phyloP scores from a whole-genome alignment of 495 filamentous ascomycete species.

The Physcia stellaris region DNA sequence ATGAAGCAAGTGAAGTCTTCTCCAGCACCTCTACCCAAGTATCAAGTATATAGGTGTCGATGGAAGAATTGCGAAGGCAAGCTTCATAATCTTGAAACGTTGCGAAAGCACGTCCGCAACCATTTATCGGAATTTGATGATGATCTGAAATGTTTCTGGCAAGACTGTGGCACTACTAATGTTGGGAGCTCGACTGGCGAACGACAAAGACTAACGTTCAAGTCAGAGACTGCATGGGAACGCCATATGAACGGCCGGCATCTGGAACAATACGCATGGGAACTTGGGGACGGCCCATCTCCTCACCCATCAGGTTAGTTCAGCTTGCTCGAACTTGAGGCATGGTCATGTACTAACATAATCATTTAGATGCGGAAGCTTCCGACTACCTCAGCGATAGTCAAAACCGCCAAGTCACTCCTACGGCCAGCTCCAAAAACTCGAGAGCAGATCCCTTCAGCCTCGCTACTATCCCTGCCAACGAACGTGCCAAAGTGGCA shows the following conservation, averaged over 20 bases:
- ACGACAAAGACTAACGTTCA: constrained; percentile 16
- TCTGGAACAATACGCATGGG: constrained; percentile 45
- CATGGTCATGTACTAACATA: background rate
- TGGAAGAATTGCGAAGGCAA: constrained; percentile 56
- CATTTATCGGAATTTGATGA: constrained; percentile 23
- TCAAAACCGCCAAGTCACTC: constrained; percentile 1
- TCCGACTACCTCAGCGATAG: constrained; percentile 7
- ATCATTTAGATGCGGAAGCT: constrained; percentile 6
- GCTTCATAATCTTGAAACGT: constrained; percentile 59
- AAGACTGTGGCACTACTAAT: constrained; percentile 22
- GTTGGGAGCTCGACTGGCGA: constrained; percentile 6
- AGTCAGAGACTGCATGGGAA: constrained; percentile 31
- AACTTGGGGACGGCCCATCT: constrained; percentile 50
- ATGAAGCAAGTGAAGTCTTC: constrained; percentile 1
- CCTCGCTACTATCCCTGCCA: constrained; percentile 9
- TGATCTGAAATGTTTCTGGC: constrained; percentile 29
- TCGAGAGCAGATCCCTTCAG: constrained; percentile 1
- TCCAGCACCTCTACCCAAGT: constrained; percentile 13
- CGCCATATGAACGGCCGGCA: constrained; percentile 49
- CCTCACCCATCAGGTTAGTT: constrained; percentile 34
- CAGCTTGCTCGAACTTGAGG: no score
- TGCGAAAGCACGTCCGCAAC: constrained; percentile 52
- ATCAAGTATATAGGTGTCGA: constrained; percentile 41
- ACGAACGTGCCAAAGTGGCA: constrained; percentile 20
- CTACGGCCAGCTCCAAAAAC: background rate